Conservation (phyloP, 2,329 filamentous ascomycete genomes). For the Phoma sp. region DNA sequence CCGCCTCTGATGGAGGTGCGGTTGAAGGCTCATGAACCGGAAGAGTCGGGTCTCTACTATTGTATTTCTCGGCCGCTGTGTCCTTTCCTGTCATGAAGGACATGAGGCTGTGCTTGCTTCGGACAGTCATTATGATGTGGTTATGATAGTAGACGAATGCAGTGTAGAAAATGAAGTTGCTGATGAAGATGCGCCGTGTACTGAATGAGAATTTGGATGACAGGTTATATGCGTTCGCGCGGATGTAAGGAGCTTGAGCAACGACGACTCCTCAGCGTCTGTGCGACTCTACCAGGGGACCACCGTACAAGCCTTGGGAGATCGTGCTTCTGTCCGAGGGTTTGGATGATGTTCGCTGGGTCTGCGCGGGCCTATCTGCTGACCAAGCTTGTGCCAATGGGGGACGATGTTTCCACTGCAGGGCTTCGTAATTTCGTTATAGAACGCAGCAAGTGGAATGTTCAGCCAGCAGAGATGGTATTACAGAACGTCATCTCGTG, state of each 20-base stretch:
- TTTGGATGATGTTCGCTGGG: conserved; percentile 7
- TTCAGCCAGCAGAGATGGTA: conserved; percentile 3
- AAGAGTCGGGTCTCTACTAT: conserved; percentile 10
- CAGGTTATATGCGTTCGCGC: conserved; percentile 13
- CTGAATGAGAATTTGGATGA: conserved; percentile 1
- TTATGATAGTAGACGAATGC: background rate
- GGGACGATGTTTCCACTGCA: conserved; percentile 3
- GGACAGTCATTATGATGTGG: conserved; percentile 7
- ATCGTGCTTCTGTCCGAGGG: conserved; percentile 10
- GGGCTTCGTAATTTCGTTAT: conserved; percentile 14
- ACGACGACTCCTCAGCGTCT: conserved; percentile 3
- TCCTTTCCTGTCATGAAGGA: conserved; percentile 16
- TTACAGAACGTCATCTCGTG: conserved; percentile 13
- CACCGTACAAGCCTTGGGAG: conserved; percentile 12
- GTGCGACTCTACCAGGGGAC: conserved; percentile 14
- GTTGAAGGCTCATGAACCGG: conserved; percentile 22
- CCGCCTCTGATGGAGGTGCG: conserved; percentile 11
- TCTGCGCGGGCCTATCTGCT: conserved; percentile 15
- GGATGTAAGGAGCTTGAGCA: conserved; percentile 14
- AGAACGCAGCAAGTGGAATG: conserved; percentile 19
- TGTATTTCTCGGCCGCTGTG: conserved; percentile 8
- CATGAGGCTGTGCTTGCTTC: conserved; percentile 18
- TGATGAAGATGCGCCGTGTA: background rate
- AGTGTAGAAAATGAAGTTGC: background rate
- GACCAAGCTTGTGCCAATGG: conserved; percentile 15